Percentiles rank a stretch among this genome's conserved stretches.
Evolutionary conservation across 352 stramenopile species (phyloP).

Genomic region (Phytophthora uliginosa): DNA sequence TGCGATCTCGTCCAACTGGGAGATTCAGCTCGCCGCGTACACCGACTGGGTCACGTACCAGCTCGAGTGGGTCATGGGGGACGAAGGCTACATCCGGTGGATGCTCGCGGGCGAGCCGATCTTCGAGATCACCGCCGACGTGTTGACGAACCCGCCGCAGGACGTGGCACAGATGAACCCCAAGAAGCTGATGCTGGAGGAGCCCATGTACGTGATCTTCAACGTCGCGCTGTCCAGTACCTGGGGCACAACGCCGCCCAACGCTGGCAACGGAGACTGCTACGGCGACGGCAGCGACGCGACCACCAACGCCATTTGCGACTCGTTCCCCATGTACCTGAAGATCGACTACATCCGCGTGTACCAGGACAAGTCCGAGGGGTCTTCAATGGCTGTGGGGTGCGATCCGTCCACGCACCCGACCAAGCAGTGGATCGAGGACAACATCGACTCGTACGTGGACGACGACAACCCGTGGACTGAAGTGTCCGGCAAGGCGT

Average conservation of each 20-base stretch:
- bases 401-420: conserved; percentile 47
- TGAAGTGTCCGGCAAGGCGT: conserved; percentile 57
- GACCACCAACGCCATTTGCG: conserved; percentile 53
- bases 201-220: conserved; percentile 95
- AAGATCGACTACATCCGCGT: conserved; percentile 83
- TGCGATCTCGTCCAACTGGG: conserved; percentile 92
- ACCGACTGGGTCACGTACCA: conserved; percentile 76
- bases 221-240: conserved; percentile 93
- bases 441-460: conserved; percentile 59
- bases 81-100: conserved; percentile 64
- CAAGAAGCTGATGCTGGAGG: conserved; percentile 92
- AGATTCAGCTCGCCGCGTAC: conserved; percentile 82
- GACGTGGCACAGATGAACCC: conserved; percentile 63
- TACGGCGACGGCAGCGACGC: conserved; percentile 42
- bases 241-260: conserved; percentile 77
- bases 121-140: conserved; percentile 83
- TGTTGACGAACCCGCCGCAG: conserved; percentile 61
- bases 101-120: conserved; percentile 85
- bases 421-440: conserved; percentile 56
- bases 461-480: conserved; percentile 56
- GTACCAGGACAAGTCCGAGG: conserved; percentile 51
- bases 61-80: conserved; percentile 70
- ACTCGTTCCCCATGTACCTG: conserved; percentile 66
- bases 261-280: conserved; percentile 51
- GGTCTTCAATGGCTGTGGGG: conserved; percentile 49